Evolutionary conservation across 2,329 filamentous ascomycete species (phyloP).

Genomic region (Pleochaeta shiraiana): DNA sequence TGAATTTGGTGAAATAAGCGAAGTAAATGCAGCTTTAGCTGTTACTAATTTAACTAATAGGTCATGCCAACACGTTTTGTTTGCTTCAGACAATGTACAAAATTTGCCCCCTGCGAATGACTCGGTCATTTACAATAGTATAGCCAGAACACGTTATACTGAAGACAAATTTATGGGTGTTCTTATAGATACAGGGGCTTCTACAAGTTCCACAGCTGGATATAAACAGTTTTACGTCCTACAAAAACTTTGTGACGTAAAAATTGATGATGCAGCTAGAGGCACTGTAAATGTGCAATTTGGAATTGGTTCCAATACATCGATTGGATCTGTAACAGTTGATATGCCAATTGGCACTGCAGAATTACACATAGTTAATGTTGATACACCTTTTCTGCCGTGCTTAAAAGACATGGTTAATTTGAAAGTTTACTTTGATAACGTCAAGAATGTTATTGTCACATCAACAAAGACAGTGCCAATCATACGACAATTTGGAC

Average conservation of each 20-base stretch:
- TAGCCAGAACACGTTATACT: no score
- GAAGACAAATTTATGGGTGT: neutral
- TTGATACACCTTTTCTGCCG: neutral
- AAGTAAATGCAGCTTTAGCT: no score
- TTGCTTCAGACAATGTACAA: no score
- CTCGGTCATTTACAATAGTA: no score
- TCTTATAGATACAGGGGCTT: conserved; percentile 3
- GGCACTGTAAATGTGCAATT: neutral
- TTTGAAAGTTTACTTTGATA: neutral
- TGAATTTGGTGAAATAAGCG: no score
- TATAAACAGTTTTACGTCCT: neutral
- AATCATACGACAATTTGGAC: neutral
- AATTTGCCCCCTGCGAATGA: no score
- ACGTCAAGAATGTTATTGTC: no score
- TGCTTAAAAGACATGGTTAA: neutral
- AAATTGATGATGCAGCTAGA: neutral
- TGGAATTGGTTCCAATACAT: neutral
- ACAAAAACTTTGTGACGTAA: neutral
- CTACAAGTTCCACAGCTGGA: neutral
- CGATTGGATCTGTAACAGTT: neutral
- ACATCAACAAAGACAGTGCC: no score
- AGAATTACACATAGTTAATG: neutral
- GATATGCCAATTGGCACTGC: neutral
- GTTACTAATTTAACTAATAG: no score
- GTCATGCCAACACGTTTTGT: no score